These are phyloP conservation scores for Rhododendron kiyosumense DNA, from an alignment of 148 eudicot species.

Conservation along the genomic window DNA sequence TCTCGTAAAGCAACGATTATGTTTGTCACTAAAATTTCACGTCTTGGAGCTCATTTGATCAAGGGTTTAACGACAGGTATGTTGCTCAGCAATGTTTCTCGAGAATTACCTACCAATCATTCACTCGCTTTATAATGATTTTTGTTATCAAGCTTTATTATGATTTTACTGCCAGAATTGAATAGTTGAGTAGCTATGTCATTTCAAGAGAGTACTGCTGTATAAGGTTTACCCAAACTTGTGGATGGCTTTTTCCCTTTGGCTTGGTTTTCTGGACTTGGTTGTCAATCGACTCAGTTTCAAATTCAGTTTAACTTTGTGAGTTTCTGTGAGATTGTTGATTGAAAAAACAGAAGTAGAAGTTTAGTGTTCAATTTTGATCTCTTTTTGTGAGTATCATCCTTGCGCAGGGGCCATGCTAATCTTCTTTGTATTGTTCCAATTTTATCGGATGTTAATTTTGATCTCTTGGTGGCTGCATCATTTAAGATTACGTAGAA, in stretches of 20 bases:
- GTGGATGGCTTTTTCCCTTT: neutral
- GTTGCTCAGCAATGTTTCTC: no score
- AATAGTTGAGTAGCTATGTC: neutral
- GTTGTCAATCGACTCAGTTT: neutral
- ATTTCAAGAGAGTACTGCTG: neutral
- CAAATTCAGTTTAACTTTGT: neutral
- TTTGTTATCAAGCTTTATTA: no score
- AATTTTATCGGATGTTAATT: no score
- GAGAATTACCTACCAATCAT: no score
- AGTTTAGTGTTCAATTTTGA: neutral
- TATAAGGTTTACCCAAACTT: neutral
- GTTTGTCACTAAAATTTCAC: constrained; percentile 17
- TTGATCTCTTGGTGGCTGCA: neutral
- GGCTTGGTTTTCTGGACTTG: neutral
- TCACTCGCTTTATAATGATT: neutral
- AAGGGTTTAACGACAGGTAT: constrained; percentile 11
- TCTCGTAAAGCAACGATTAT: constrained; percentile 1
- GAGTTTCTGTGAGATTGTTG: neutral
- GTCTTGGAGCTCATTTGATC: constrained; percentile 13
- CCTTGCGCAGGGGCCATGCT: no score
- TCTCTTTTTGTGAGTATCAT: neutral
- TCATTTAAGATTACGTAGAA: neutral
- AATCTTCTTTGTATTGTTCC: no score
- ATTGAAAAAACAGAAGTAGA: neutral
- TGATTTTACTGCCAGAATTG: neutral